These are phyloP conservation scores for Puccinia hordei DNA, from an alignment of 1,284 basidiomycete species.

Conservation along the genomic window DNA sequence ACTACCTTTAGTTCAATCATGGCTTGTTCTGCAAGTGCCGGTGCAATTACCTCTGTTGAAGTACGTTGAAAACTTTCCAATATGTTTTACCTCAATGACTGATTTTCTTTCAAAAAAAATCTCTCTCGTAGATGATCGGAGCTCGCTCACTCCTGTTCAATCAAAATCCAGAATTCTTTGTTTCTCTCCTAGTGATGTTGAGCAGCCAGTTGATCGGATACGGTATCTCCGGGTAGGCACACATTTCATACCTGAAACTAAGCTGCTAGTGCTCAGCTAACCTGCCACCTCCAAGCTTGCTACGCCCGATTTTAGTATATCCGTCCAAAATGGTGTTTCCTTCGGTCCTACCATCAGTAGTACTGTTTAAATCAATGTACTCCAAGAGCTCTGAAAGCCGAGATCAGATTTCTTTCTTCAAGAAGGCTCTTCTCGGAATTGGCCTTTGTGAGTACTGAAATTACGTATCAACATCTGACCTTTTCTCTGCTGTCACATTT, in stretches of 20 bases:
- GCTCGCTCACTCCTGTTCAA: conserved; percentile 40
- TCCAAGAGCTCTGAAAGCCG: not conserved
- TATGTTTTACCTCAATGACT: not conserved
- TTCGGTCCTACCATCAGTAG: conserved; percentile 42
- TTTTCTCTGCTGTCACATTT: not conserved
- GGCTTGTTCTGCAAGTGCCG: conserved; percentile 31
- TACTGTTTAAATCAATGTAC: conserved; percentile 42
- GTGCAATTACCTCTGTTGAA: conserved; percentile 32
- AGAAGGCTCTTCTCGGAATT: conserved; percentile 31
- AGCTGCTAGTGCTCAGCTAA: not conserved
- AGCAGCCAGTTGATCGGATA: conserved; percentile 49
- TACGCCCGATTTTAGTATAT: conserved; percentile 41
- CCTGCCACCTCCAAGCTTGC: conserved; percentile 9
- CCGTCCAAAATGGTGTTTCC: conserved; percentile 40
- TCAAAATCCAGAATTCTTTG: conserved; percentile 19
- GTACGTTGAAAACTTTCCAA: not conserved
- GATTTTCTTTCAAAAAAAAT: not conserved
- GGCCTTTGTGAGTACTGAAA: conserved; percentile 18
- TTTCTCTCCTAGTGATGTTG: conserved; percentile 36
- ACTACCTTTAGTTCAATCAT: conserved; percentile 47
- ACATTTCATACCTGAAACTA: not conserved
- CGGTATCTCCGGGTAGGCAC: not conserved
- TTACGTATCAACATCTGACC: not conserved
- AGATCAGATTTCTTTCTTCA: conserved; percentile 44
- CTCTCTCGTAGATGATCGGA: conserved; percentile 42